A percentile compares a stretch with the other conserved stretches of the same genome.
These are phyloP conservation scores for Phtheirospermum japonicum DNA, from an alignment of 257 asterid genomes.

Conservation along the genomic window DNA sequence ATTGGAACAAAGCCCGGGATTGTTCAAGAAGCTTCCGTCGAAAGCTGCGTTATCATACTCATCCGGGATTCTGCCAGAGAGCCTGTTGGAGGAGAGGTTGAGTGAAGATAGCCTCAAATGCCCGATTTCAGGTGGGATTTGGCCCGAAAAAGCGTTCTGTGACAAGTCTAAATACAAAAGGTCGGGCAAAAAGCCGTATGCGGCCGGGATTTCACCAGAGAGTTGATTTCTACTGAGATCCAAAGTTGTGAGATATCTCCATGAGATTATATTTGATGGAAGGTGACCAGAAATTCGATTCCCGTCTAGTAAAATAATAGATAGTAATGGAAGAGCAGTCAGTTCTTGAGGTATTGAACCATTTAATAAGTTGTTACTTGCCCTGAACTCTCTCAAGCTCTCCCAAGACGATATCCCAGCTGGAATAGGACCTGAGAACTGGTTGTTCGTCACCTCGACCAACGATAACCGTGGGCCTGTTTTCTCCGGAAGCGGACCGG, in stretches of 20 bases:
- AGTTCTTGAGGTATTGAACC: constrained; percentile 62
- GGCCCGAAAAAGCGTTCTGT: constrained; percentile 61
- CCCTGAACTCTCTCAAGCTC: constrained; percentile 40
- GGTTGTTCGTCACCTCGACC: constrained; percentile 59
- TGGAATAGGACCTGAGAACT: constrained; percentile 70
- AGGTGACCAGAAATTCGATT: constrained; percentile 61
- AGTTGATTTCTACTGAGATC: constrained; percentile 60
- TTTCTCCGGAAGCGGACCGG: constrained; percentile 58
- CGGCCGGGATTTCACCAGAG: constrained; percentile 68
- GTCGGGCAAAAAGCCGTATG: constrained; percentile 44
- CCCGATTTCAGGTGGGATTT: constrained; percentile 58
- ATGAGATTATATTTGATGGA: constrained; percentile 59
- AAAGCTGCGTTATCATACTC: constrained; percentile 55
- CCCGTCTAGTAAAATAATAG: constrained; percentile 46
- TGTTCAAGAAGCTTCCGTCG: constrained; percentile 60
- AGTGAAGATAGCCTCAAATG: constrained; percentile 34
- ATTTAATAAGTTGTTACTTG: constrained; percentile 55
- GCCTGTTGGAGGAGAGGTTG: constrained; percentile 69
- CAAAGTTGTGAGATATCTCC: constrained; percentile 52
- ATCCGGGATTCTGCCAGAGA: constrained; percentile 65
- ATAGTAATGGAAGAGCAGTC: constrained; percentile 51
- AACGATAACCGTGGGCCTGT: constrained; percentile 36
- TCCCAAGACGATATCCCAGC: constrained; percentile 57
- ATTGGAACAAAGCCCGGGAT: constrained; percentile 61
- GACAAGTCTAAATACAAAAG: constrained; percentile 76